Base-by-base conservation (phyloP, 371 early-diverging fungal genomes). In the Lichtheimia corymbifera region DNA sequence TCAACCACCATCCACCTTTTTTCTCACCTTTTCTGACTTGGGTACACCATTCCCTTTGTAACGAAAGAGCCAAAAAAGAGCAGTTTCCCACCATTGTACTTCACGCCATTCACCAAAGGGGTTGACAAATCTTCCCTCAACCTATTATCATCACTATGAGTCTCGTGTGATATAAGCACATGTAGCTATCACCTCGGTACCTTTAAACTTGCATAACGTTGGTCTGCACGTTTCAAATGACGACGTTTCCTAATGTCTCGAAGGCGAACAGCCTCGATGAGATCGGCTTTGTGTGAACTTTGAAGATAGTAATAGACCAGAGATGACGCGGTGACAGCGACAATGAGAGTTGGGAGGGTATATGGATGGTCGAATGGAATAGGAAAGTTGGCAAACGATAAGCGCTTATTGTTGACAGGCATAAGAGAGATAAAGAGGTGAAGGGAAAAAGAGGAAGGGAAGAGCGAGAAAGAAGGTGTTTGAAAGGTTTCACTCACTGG, bases 41-140 rank as follows among this genome's bases (percentile, higher is more conserved):
- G 84, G 82, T 15, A 81, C 58, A 17, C 79, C 73, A 59, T 82
- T 84, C 5, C 78, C 71, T 53, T 75, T 77, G 35, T 59, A 66
- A 25, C 82, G 65, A 17, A 72, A 71, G 40, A 84, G 47, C 76
- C 80, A 82, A 15, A 80, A 71, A 20, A 82, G 67, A 4, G 77
- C 61, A 1, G 79, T 77, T 58, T 85, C 80, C 61, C 77, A 67
- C 62, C 64, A 64, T 0, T 65, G 60, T 0, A 70, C 63, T 54
- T 79, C 76, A 47, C 75, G 66, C 86, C 86, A 88, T 69, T 88
- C 85, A 45, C 70, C 55, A 64, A 85, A 88, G 15, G 88, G 88
- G 60, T 88, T 88, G 9, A 84, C 83, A 72, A 72, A 88, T 17
- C 79, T 73, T 3, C 83, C 79, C 41, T 83, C 82, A 2, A 87